Conservation (phyloP, 106 monocot species). For the Allium fistulosum region DNA sequence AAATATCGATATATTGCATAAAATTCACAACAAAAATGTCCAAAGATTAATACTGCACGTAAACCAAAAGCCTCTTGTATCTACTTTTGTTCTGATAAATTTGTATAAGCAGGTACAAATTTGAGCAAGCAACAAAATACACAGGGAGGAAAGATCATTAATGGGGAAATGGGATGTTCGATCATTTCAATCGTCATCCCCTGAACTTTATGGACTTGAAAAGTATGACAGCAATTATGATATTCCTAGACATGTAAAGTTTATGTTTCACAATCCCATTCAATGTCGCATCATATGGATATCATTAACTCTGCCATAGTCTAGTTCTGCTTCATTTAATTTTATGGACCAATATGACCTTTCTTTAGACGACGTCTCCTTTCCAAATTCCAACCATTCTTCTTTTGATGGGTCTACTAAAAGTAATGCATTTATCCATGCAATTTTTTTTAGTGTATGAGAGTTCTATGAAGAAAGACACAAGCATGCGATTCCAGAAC, state of each 20-base stretch:
- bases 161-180: conserved; percentile 91
- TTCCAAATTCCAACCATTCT: conserved; percentile 13
- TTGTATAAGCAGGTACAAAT: conserved; percentile 63
- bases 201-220: conserved; percentile 65
- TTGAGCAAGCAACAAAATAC: conserved; percentile 94
- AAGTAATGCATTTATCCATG: conserved; percentile 59
- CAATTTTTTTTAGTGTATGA: too few relatives aligned
- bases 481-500: conserved; percentile 13
- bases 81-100: background rate
- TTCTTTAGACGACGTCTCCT: conserved; percentile 53
- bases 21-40: too few relatives aligned
- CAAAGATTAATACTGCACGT: too few relatives aligned
- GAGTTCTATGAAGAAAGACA: conserved; percentile 38
- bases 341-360: conserved; percentile 52
- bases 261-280: conserved; percentile 65
- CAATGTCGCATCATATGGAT: conserved; percentile 93
- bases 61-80: too few relatives aligned
- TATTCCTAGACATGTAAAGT: conserved; percentile 63
- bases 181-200: conserved; percentile 33
- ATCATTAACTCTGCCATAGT: conserved; percentile 38
- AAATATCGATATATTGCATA: too few relatives aligned
- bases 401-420: conserved; percentile 13
- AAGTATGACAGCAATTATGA: conserved; percentile 18
- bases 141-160: conserved; percentile 73
- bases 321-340: conserved; percentile 24